Evolutionary conservation across 2,329 filamentous ascomycete species (phyloP), one percentile per base, ranked within the genome.

Genomic region (Aspergillus ibericus): DNA sequence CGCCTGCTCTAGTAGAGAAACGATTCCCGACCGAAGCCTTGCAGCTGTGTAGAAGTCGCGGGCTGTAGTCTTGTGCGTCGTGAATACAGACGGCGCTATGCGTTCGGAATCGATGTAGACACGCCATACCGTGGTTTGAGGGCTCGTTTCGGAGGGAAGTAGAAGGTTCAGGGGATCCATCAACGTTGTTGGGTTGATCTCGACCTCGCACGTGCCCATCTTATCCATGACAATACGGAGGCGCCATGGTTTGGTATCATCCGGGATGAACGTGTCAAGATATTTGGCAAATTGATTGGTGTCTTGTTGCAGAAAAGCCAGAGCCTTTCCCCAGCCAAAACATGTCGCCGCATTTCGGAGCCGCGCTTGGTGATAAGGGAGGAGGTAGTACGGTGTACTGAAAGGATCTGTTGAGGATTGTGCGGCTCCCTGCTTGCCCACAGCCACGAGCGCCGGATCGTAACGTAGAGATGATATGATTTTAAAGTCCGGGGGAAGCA

Each of bases 51-150:
- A 98, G 71, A 87, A 81, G 9, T 80, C 77, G 13, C 93, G 85
- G 49, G 82, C 79, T 0, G 90, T 95, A 0, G 93, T 98, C 75
- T 99, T 98, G 78, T 90, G 90, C 58, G 88, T 87, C 0, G 93
- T 96, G 69, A 88, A 90, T n/a, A 85, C 82, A 0, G 82, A 82
- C 0, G 82, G 78, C 0, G 71, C 67, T 0, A 82, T 89, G 3
- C 77, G 68, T 27, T 75, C 58, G 0, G 77, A 76, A 71, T 89
- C 87, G 12, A 88, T 68, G 13, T 77, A 73, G 15, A 88, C 66
- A n/a, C 63, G 69, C 81, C 82, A 87, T 54, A 72, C 59, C 13
- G 55, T 56, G 7, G 63, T 51, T 10, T 56, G 56, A 40, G 48
- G 52, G 49, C 15, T 56, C 12, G 61, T 49, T 20, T 56, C 48